Conservation (phyloP, 75 land plant genomes). For the Sequoiadendron giganteum region DNA sequence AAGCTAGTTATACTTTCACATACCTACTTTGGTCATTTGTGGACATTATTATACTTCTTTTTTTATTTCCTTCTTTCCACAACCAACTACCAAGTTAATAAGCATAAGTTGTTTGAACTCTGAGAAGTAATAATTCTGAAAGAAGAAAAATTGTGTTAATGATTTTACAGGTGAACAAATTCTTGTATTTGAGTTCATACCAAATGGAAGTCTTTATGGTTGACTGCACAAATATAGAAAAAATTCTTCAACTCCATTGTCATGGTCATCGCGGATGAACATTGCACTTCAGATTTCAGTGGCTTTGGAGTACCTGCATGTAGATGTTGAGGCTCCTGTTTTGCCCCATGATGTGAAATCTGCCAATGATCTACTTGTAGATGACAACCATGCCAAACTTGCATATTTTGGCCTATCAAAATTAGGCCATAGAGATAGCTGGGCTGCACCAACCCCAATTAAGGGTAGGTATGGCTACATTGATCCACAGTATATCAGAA, state of each 20-base stretch:
- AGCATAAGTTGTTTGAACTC: too few relatives aligned
- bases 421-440: constrained; percentile 11
- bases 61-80: too few relatives aligned
- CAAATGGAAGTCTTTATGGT: constrained; percentile 31
- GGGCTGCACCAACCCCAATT: background rate
- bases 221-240: constrained; percentile 25
- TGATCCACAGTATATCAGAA: constrained; percentile 21
- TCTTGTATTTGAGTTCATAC: too few relatives aligned
- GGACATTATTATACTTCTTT: too few relatives aligned
- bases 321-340: constrained; percentile 19
- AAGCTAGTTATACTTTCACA: too few relatives aligned
- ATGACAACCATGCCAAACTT: constrained; percentile 40
- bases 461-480: constrained; percentile 29
- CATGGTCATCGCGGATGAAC: constrained; percentile 25
- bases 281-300: constrained; percentile 30
- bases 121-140: too few relatives aligned
- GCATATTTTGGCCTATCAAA: constrained; percentile 66
- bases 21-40: too few relatives aligned
- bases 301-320: constrained; percentile 35
- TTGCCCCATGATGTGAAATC: constrained; percentile 40
- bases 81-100: too few relatives aligned
- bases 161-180: constrained; percentile 25
- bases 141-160: background rate
- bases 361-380: constrained; percentile 30
- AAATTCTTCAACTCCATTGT: constrained; percentile 10